Conservation (phyloP, 495 filamentous ascomycete species). For the Lepidopterella palustris region DNA sequence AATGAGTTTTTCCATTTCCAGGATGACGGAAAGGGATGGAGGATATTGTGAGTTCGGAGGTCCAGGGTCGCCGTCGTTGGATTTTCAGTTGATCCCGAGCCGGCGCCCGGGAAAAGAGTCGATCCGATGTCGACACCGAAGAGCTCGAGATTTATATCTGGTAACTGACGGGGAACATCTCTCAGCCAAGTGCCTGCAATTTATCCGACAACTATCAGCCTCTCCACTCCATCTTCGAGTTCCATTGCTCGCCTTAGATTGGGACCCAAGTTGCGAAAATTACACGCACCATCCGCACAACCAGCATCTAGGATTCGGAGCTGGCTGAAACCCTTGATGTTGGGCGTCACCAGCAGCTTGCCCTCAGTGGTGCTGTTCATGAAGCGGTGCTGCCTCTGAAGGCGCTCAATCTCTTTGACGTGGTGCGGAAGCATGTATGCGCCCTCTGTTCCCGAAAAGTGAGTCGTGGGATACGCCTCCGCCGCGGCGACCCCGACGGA, state of each 20-base stretch:
- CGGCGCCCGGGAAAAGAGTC: slow-evolving; percentile 8
- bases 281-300: slow-evolving; percentile 2
- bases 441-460: slow-evolving; percentile 10
- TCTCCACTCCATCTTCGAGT: background rate
- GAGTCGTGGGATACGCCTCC: background rate
- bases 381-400: slow-evolving; percentile 12
- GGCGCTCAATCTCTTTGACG: slow-evolving; percentile 11
- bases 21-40: slow-evolving; percentile 6
- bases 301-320: slow-evolving; percentile 12
- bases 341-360: background rate
- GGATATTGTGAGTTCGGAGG: slow-evolving; percentile 12
- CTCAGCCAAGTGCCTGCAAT: background rate
- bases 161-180: background rate
- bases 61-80: background rate
- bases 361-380: slow-evolving; percentile 6
- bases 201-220: background rate
- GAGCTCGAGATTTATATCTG: background rate
- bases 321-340: background rate
- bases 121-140: slow-evolving; percentile 15
- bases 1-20: slow-evolving; percentile 13
- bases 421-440: slow-evolving; percentile 15
- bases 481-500: background rate
- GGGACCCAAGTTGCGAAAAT: background rate
- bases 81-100: background rate
- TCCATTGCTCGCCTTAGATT: background rate